Percentiles rank a stretch among this genome's conserved stretches.
Conservation (phyloP, 768 basidiomycete species). For the Termitomyces sp. region DNA sequence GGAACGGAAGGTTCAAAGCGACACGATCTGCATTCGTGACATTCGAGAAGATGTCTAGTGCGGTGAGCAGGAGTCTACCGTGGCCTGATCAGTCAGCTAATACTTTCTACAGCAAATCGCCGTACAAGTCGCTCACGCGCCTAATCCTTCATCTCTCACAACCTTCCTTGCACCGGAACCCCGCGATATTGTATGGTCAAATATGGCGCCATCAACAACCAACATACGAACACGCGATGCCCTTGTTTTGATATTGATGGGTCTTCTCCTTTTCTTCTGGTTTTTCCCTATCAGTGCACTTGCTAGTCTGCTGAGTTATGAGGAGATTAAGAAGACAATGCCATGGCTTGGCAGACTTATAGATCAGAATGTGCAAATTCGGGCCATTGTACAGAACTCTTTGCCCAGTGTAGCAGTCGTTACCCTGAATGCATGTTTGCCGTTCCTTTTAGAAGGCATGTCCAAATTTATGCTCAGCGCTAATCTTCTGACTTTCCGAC, state of each 20-base stretch:
- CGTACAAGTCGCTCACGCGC: conserved; percentile 75
- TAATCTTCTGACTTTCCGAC: conserved; percentile 1
- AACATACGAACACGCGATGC: conserved; percentile 62
- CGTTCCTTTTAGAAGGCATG: conserved; percentile 84
- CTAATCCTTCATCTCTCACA: conserved; percentile 56
- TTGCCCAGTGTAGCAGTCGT: conserved; percentile 90
- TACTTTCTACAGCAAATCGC: conserved; percentile 69
- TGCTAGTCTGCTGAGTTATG: conserved; percentile 83
- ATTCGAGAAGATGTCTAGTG: conserved; percentile 92
- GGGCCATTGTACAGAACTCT: conserved; percentile 91
- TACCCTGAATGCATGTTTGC: conserved; percentile 80
- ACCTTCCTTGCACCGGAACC: conserved; percentile 89
- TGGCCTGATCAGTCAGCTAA: neutral
- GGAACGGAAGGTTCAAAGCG: conserved; percentile 69
- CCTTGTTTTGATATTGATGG: conserved; percentile 66
- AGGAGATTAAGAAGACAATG: conserved; percentile 86
- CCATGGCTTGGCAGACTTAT: conserved; percentile 88
- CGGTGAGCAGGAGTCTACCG: conserved; percentile 44
- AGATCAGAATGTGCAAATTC: conserved; percentile 72
- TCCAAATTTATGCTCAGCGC: neutral
- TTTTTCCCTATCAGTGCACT: conserved; percentile 84
- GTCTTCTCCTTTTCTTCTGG: conserved; percentile 85
- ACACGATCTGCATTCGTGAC: conserved; percentile 92
- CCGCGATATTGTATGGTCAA: conserved; percentile 93
- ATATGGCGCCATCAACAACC: conserved; percentile 64